These are phyloP conservation scores for Pigoraptor vietnamica DNA, from an alignment of 78 protist genomes.

Conservation along the genomic window DNA sequence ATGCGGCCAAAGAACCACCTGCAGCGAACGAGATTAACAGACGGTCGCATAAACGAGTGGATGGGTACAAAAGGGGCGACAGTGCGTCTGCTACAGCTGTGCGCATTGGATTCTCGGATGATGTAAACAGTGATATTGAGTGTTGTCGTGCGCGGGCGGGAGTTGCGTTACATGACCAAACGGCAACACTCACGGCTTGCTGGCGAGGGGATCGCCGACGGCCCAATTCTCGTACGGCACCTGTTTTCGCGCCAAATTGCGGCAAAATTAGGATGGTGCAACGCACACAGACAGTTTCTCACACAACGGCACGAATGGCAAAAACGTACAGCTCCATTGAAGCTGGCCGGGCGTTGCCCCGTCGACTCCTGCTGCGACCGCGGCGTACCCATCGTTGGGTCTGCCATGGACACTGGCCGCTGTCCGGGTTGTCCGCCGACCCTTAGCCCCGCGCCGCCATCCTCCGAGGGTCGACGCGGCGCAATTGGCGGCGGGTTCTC, in stretches of 20 bases:
- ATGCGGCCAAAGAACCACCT: slow-evolving; percentile 34
- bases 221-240: background rate
- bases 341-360: background rate
- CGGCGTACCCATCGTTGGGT: background rate
- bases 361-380: background rate
- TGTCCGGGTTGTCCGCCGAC: background rate
- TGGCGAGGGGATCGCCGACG: background rate
- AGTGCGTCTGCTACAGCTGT: too few relatives aligned
- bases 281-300: too few relatives aligned
- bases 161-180: background rate
- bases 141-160: too few relatives aligned
- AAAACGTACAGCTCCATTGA: background rate
- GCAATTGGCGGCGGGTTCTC: background rate
- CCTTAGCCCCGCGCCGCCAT: background rate
- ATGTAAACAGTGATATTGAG: too few relatives aligned
- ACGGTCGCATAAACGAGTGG: background rate
- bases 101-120: too few relatives aligned
- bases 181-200: background rate
- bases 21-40: background rate
- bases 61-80: background rate
- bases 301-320: too few relatives aligned
- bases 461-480: background rate
- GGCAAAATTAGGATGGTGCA: too few relatives aligned
- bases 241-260: too few relatives aligned
- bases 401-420: background rate